These are phyloP conservation scores for Fusarium avenaceum DNA, from an alignment of 2,329 filamentous ascomycete species.

Conservation along the genomic window DNA sequence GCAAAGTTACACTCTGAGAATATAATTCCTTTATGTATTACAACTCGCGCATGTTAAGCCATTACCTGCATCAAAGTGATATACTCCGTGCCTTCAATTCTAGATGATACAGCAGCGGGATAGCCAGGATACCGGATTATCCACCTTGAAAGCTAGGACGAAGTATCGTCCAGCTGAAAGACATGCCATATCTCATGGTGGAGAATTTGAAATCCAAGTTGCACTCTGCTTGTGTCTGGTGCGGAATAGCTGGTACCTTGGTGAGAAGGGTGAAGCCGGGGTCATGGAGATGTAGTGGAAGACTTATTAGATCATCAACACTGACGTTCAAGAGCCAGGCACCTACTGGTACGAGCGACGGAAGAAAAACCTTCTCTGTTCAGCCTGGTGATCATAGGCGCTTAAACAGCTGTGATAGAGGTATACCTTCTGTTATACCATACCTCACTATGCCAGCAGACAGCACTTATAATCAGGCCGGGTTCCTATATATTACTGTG, in stretches of 20 bases:
- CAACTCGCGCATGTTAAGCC: background rate
- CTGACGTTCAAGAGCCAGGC: accelerated
- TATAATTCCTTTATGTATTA: background rate
- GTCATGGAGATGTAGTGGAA: conserved; percentile 18
- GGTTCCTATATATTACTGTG: no score
- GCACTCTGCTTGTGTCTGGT: background rate
- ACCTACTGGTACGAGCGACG: conserved; percentile 26
- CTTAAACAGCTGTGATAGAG: conserved; percentile 18
- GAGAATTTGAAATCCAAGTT: conserved; percentile 31
- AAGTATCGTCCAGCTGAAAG: conserved; percentile 10
- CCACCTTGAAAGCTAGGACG: conserved; percentile 17
- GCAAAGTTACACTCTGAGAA: background rate
- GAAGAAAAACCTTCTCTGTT: conserved; percentile 3
- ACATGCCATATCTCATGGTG: conserved; percentile 24
- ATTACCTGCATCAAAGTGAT: no score
- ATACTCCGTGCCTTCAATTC: background rate
- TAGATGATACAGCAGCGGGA: conserved; percentile 32
- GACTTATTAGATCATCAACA: accelerated
- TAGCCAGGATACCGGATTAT: conserved; percentile 25
- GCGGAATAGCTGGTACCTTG: conserved; percentile 11
- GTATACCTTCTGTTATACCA: conserved; percentile 25
- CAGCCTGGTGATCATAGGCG: background rate
- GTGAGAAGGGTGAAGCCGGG: conserved; percentile 25
- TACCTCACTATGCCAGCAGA: no score
- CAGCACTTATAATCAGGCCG: background rate